These are phyloP conservation scores for Physaria fendleri DNA, from an alignment of 345 rosid genomes.

Conservation along the genomic window DNA sequence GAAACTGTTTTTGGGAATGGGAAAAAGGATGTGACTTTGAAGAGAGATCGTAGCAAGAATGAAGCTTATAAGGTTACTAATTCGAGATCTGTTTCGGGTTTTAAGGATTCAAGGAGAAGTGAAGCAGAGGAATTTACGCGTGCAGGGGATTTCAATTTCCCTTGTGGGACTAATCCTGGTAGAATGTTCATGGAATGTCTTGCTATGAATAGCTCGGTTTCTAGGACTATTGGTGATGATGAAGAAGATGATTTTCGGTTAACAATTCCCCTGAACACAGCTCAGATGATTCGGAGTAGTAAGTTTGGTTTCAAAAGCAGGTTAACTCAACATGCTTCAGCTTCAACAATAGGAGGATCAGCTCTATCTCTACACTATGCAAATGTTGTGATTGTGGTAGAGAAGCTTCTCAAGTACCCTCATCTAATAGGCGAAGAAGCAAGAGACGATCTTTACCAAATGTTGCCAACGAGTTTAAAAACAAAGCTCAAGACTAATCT, in stretches of 20 bases:
- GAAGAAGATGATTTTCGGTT: slow-evolving; percentile 35
- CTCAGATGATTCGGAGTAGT: slow-evolving; percentile 27
- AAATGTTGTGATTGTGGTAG: slow-evolving; percentile 75
- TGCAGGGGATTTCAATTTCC: slow-evolving; percentile 60
- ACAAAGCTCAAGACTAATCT: slow-evolving; percentile 53
- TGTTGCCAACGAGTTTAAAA: slow-evolving; percentile 82
- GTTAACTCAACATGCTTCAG: slow-evolving; percentile 44
- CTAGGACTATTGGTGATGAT: slow-evolving; percentile 35
- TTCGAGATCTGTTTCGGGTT: slow-evolving; percentile 19
- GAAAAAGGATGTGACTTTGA: slow-evolving; percentile 28
- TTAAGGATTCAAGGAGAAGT: slow-evolving; percentile 34
- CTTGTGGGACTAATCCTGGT: slow-evolving; percentile 75
- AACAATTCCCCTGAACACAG: slow-evolving; percentile 34
- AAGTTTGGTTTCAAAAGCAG: slow-evolving; percentile 50
- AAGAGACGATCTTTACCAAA: slow-evolving; percentile 88
- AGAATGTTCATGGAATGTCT: slow-evolving; percentile 85
- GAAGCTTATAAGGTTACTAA: slow-evolving; percentile 26
- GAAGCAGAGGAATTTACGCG: slow-evolving; percentile 40
- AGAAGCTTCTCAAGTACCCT: slow-evolving; percentile 84
- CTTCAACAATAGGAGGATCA: slow-evolving; percentile 83
- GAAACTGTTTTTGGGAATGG: slow-evolving; percentile 55
- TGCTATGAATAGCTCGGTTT: slow-evolving; percentile 58
- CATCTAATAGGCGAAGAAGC: slow-evolving; percentile 95
- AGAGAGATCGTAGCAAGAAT: slow-evolving; percentile 46
- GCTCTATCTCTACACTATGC: slow-evolving; percentile 90